Conservation (phyloP, 2,329 filamentous ascomycete species). For the Aspergillus sp. region DNA sequence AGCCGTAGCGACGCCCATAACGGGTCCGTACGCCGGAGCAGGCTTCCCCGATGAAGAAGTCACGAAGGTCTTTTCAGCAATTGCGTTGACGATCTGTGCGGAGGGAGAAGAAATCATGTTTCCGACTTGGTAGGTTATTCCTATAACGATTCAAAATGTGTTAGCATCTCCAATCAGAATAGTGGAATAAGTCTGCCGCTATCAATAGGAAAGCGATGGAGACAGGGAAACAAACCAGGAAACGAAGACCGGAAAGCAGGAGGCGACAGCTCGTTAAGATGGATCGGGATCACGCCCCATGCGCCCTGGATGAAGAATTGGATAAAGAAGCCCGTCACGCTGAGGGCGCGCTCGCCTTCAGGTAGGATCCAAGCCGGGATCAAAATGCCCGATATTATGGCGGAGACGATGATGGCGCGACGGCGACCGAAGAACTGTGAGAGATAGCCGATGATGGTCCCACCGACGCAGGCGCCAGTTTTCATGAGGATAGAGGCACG, state of each 20-base stretch:
- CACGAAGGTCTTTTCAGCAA: conserved; percentile 65
- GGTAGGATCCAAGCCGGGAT: conserved; percentile 73
- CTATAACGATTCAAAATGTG: background rate
- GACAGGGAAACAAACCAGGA: conserved; percentile 52
- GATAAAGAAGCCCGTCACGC: conserved; percentile 40
- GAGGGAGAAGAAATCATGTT: conserved; percentile 64
- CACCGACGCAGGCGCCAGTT: conserved; percentile 68
- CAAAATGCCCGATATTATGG: conserved; percentile 65
- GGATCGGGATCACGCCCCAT: conserved; percentile 70
- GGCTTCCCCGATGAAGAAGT: conserved; percentile 55
- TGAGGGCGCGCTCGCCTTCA: conserved; percentile 30
- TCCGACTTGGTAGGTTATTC: conserved; percentile 69
- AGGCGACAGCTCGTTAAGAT: conserved; percentile 75
- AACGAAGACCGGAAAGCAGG: conserved; percentile 67
- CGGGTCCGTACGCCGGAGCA: conserved; percentile 71
- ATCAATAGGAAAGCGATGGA: no score
- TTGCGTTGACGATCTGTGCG: conserved; percentile 75
- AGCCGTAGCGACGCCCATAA: conserved; percentile 74
- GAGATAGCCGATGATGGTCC: conserved; percentile 59
- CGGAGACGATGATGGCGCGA: conserved; percentile 55
- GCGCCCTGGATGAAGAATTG: conserved; percentile 72
- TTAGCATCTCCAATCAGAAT: background rate
- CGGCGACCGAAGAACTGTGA: conserved; percentile 76
- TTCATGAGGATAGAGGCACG: conserved; percentile 83
- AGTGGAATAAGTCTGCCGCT: background rate